Base-by-base conservation (phyloP, 148 eudicot genomes). In the Camellia granthamiana region DNA sequence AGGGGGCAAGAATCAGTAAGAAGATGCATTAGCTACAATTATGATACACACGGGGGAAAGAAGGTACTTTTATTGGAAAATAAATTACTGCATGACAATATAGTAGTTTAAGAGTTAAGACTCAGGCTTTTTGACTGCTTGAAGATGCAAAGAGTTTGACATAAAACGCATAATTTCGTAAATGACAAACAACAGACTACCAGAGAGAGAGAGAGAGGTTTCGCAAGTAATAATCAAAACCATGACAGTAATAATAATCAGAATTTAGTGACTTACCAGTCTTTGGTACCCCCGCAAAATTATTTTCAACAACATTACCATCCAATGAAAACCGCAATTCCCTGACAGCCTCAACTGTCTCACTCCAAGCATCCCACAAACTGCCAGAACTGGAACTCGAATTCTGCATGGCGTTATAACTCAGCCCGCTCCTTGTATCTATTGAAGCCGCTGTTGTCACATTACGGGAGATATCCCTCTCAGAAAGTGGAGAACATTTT, bases 331-430 rank as follows among this genome's bases (percentile, higher is more conserved):
- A 93, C 83, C 98, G 89, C 61, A 91, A 15, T 78, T 84, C 87
- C 84, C 98, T 87, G 47, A 84, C 91, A 84, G 89, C 89, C 85
- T 96, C 98, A 80, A 93, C 99, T 79, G 91, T 90, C 76, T 86
- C 77, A 87, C 92, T 91, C 99, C 99, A 96, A 77, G 81, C 59
- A 85, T 88, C 89, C 99, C 99, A 94, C 69, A 66, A 72, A 82
- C 71, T 86, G 76, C 86, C n/a, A 80, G 84, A 80, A 60, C 81
- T 64, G 11, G 87, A 76, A 59, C 55, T 65, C 79, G 72, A 15
- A 74, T 58, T 84, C 72, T 74, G 82, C 67, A 47, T 68, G 66
- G 74, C 78, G 56, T 42, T 84, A 78, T 77, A 69, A 67, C 81
- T 85, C 75, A 60, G 49, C 77, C 65, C 84, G 52, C 44, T 76